Conservation (phyloP, 1,139 yeast species). For the Waltiozyma sp. region DNA sequence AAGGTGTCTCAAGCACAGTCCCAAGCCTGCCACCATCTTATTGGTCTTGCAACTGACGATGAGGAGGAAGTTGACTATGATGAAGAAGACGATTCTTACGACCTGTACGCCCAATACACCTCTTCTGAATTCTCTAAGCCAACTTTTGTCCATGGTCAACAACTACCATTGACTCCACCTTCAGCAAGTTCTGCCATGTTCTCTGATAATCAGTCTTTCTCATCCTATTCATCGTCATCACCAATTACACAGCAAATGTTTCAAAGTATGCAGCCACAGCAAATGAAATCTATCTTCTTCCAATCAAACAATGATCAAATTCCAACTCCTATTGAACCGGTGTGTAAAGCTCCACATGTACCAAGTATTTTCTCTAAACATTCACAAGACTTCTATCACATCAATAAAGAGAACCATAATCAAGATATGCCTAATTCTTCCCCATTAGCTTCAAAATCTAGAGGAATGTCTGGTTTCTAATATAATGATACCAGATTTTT, state of each 20-base stretch:
- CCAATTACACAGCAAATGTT: background rate
- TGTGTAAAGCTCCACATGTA: background rate
- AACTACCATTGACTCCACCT: background rate
- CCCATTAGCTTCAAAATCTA: background rate
- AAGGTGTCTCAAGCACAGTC: background rate
- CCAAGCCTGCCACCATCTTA: background rate
- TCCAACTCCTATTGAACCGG: background rate
- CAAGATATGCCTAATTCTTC: background rate
- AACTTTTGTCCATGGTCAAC: background rate
- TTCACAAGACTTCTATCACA: background rate
- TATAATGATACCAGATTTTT: too few species aligned
- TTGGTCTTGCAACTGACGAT: background rate
- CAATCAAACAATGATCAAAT: background rate
- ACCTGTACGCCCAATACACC: background rate
- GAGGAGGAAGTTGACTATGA: background rate
- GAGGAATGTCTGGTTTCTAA: too few species aligned
- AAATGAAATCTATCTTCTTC: background rate
- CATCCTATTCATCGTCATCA: background rate
- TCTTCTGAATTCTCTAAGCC: background rate
- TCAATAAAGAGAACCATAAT: background rate
- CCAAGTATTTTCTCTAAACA: background rate
- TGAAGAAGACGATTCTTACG: background rate
- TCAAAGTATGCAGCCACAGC: too few species aligned
- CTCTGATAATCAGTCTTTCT: background rate
- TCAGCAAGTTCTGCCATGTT: background rate